Conservation (phyloP, 805 yeast species). For the Starmera pachycereana region DNA sequence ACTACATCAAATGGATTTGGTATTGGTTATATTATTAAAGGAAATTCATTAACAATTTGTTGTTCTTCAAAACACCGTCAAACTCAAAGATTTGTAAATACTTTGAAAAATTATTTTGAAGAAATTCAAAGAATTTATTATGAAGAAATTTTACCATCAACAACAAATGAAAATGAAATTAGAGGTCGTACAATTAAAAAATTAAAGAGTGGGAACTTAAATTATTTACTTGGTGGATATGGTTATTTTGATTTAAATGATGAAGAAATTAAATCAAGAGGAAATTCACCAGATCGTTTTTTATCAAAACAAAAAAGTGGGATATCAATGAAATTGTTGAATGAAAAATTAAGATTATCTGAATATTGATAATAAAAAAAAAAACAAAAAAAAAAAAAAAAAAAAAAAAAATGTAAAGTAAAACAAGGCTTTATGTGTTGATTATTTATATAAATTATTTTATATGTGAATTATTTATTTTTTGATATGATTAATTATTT, state of each 20-base stretch:
- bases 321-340: constrained; percentile 16
- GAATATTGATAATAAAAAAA: constrained; percentile 18
- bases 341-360: constrained; percentile 19
- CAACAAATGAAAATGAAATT: constrained; percentile 3
- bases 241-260: constrained; percentile 72
- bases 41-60: constrained; percentile 67
- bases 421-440: neutral
- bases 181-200: constrained; percentile 18
- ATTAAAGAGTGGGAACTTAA: constrained; percentile 25
- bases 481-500: no score
- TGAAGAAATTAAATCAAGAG: constrained; percentile 44
- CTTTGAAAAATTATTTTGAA: constrained; percentile 49
- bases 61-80: constrained; percentile 85
- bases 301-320: constrained; percentile 10
- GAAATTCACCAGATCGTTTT: constrained; percentile 18
- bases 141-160: constrained; percentile 10
- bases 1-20: constrained; percentile 87
- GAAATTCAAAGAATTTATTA: constrained; percentile 45
- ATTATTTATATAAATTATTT: neutral
- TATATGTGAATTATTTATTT: no score
- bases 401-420: no score
- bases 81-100: constrained; percentile 65
- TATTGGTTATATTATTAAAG: constrained; percentile 82
- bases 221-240: constrained; percentile 63
- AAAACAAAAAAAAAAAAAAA: no score